Conservation (phyloP, 129 eudicot species). For the Ambrosia trifida region DNA sequence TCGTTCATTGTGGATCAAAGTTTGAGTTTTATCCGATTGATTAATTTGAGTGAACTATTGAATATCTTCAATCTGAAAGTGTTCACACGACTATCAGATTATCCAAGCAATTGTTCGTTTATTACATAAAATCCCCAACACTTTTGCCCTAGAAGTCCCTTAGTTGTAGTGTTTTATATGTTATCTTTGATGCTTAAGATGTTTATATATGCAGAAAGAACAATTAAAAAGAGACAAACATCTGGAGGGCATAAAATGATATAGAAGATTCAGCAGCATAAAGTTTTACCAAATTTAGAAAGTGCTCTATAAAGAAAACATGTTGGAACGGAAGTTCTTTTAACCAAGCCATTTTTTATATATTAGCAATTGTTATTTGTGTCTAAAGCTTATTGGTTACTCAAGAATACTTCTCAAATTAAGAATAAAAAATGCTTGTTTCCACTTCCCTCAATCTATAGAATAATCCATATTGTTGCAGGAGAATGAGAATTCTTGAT, state of each 20-base stretch:
- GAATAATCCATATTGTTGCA: constrained; percentile 29
- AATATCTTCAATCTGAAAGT: too few species aligned
- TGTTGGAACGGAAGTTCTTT: constrained; percentile 25
- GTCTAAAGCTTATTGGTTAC: constrained; percentile 35
- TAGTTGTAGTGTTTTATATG: too few species aligned
- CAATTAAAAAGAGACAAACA: neutral
- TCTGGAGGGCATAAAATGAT: constrained; percentile 21
- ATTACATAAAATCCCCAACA: too few species aligned
- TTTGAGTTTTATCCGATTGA: too few species aligned
- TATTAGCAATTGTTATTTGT: constrained; percentile 13
- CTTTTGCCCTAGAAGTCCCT: too few species aligned
- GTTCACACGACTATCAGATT: too few species aligned
- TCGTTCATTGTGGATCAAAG: too few species aligned
- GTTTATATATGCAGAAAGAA: constrained; percentile 17
- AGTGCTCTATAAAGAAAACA: constrained; percentile 23
- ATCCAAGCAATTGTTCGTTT: too few species aligned
- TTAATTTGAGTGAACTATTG: too few species aligned
- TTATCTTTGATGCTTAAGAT: neutral
- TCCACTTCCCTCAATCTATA: constrained; percentile 24
- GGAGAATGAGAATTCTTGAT: constrained; percentile 19
- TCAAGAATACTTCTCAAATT: constrained; percentile 28
- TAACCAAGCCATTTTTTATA: neutral
- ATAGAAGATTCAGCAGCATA: constrained; percentile 29
- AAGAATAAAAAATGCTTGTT: constrained; percentile 30
- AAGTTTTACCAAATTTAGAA: constrained; percentile 27